Evolutionary conservation across 805 yeast species (phyloP).

Genomic region (Vanderwaltozyma polyspora): DNA sequence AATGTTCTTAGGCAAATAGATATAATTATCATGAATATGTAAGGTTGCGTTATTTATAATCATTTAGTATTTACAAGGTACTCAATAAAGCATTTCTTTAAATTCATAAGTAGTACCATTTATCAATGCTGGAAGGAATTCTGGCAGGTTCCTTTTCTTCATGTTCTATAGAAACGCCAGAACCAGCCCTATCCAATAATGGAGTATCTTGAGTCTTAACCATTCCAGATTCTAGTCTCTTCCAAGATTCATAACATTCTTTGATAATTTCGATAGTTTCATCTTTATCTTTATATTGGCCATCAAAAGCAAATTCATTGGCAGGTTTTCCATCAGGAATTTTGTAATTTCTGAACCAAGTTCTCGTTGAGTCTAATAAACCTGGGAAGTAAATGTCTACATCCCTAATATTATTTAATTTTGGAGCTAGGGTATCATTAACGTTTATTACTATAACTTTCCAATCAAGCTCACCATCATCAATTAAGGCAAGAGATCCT

Average conservation of each 20-base stretch:
- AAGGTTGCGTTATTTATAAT: not conserved
- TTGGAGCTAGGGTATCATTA: conserved; percentile 51
- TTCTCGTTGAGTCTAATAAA: conserved; percentile 53
- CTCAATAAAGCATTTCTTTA: too few relatives aligned
- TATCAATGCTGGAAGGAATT: conserved; percentile 33
- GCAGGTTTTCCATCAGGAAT: conserved; percentile 71
- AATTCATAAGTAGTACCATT: conserved; percentile 17
- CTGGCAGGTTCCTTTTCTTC: conserved; percentile 21
- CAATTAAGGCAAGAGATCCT: conserved; percentile 70
- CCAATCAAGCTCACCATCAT: conserved; percentile 97
- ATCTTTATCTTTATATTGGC: conserved; percentile 46
- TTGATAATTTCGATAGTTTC: conserved; percentile 49
- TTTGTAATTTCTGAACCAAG: conserved; percentile 79
- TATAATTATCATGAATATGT: conserved; percentile 2
- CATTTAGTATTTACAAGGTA: not conserved
- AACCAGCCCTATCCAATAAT: conserved; percentile 43
- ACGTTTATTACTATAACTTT: conserved; percentile 63
- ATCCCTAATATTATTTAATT: conserved; percentile 54
- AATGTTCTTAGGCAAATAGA: conserved; percentile 21
- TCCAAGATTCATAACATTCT: conserved; percentile 66
- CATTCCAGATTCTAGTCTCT: conserved; percentile 36
- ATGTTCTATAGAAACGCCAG: conserved; percentile 24
- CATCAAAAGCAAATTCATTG: conserved; percentile 66
- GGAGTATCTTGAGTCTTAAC: conserved; percentile 28
- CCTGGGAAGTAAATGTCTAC: conserved; percentile 61